phyloP scores from a whole-genome alignment of 2,329 filamentous ascomycete species.

The Colletotrichum tofieldiae region DNA sequence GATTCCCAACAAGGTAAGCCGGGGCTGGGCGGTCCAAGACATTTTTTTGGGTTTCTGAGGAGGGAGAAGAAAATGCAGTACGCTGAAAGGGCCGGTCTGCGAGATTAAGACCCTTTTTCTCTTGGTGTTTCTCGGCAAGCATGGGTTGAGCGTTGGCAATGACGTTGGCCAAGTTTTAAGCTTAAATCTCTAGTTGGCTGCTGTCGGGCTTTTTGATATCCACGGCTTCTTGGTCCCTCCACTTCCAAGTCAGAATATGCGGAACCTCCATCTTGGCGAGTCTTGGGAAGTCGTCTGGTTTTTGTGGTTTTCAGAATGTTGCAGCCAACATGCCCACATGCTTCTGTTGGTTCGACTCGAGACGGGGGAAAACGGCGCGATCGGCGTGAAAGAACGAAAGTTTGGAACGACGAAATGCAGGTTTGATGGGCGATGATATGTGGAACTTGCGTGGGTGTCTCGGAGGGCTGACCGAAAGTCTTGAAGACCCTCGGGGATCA shows the following conservation, averaged over 20 bases:
- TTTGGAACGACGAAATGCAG: neutral
- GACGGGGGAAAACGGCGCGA: neutral
- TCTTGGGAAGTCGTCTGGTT: conserved; percentile 8
- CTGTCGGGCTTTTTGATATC: conserved; percentile 7
- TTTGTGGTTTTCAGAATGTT: neutral
- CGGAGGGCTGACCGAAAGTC: neutral
- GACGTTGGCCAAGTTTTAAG: conserved; percentile 44
- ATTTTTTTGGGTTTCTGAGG: too few relatives aligned
- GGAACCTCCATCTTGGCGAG: conserved; percentile 28
- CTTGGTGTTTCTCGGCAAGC: conserved; percentile 37
- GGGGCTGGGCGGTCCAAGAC: conserved; percentile 30
- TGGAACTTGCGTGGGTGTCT: neutral
- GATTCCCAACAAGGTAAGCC: conserved; percentile 36
- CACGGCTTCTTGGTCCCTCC: conserved; percentile 33
- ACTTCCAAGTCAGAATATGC: conserved; percentile 30
- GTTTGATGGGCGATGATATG: neutral
- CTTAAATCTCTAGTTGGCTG: conserved; percentile 40
- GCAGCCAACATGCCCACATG: neutral
- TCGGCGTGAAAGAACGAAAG: conserved; percentile 11
- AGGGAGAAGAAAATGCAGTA: neutral
- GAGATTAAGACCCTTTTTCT: conserved; percentile 26
- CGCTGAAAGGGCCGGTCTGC: conserved; percentile 8
- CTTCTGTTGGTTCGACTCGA: neutral
- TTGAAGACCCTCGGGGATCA: neutral
- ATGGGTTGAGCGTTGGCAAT: conserved; percentile 26